These are phyloP conservation scores for Phaeomoniella chlamydospora DNA, from an alignment of 2,329 filamentous ascomycete species.

Conservation along the genomic window DNA sequence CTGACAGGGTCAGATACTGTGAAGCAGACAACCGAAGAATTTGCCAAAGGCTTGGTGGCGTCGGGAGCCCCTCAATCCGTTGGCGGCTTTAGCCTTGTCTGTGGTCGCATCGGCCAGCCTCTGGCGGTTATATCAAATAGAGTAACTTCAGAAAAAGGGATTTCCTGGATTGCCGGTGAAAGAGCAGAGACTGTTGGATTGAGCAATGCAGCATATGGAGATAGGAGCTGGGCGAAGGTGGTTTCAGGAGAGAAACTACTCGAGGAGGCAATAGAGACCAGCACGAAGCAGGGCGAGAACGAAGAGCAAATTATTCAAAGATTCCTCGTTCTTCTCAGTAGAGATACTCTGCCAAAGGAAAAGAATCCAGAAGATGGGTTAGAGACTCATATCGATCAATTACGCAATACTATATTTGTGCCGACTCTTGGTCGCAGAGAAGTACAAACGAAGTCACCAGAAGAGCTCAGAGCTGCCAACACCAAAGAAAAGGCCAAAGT, in stretches of 20 bases:
- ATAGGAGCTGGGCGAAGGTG: constrained; percentile 49
- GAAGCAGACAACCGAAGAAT: constrained; percentile 30
- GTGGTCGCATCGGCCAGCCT: constrained; percentile 38
- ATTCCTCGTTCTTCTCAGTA: constrained; percentile 36
- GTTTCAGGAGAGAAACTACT: constrained; percentile 40
- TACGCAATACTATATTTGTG: constrained; percentile 47
- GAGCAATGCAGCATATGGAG: constrained; percentile 46
- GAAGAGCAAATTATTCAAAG: constrained; percentile 36
- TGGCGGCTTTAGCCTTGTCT: constrained; percentile 49
- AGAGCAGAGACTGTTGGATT: constrained; percentile 40
- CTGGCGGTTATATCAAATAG: constrained; percentile 50
- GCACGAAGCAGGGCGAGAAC: constrained; percentile 24
- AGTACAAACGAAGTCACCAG: constrained; percentile 18
- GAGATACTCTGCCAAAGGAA: constrained; percentile 39
- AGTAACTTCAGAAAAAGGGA: constrained; percentile 33
- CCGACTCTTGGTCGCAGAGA: constrained; percentile 37
- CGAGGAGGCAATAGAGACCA: constrained; percentile 30
- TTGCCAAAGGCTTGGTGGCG: constrained; percentile 39
- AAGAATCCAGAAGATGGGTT: constrained; percentile 24
- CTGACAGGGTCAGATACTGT: constrained; percentile 28
- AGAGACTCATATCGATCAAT: constrained; percentile 39
- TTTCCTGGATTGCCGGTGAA: constrained; percentile 33
- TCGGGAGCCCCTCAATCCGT: constrained; percentile 40
- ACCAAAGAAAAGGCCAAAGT: constrained; percentile 13
- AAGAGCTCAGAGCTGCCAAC: constrained; percentile 22